Evolutionary conservation across 1,284 basidiomycete genomes (phyloP).

Genomic region (Sanguinoderma infundibulare): DNA sequence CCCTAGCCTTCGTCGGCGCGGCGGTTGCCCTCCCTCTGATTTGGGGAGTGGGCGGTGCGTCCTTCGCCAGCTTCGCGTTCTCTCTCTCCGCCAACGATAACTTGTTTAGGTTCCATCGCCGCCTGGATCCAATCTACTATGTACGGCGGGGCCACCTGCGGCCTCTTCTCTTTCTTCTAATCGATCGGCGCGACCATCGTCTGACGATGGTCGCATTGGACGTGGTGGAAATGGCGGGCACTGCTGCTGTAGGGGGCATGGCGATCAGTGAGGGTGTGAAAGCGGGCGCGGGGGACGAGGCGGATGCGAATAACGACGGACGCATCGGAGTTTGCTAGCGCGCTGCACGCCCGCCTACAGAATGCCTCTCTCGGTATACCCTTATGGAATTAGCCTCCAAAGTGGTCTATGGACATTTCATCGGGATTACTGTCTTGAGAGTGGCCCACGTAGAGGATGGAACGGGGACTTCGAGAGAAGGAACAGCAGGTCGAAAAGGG

Average conservation of each 20-base stretch:
- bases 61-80: not conserved
- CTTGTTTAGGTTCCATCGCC: slow-evolving; percentile 7
- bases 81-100: not conserved
- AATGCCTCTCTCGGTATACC: not conserved
- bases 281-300: not conserved
- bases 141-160: slow-evolving; percentile 10
- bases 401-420: too few species aligned
- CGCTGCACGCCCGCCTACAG: not conserved
- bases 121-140: slow-evolving; percentile 3
- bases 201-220: not conserved
- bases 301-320: not conserved
- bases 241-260: not conserved
- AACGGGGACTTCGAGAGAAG: too few species aligned
- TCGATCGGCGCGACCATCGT: slow-evolving; percentile 7
- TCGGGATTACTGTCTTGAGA: too few species aligned
- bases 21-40: slow-evolving; percentile 1
- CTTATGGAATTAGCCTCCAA: too few species aligned
- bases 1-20: not conserved
- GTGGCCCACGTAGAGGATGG: too few species aligned
- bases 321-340: not conserved
- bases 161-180: slow-evolving; percentile 11
- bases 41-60: not conserved
- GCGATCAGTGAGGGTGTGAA: not conserved
- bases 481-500: too few species aligned
- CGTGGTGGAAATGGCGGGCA: not conserved